A percentile compares a stretch with the other conserved stretches of the same genome.
Evolutionary conservation across 495 filamentous ascomycete genomes (phyloP).

Genomic region (Aspergillus ellipticus): DNA sequence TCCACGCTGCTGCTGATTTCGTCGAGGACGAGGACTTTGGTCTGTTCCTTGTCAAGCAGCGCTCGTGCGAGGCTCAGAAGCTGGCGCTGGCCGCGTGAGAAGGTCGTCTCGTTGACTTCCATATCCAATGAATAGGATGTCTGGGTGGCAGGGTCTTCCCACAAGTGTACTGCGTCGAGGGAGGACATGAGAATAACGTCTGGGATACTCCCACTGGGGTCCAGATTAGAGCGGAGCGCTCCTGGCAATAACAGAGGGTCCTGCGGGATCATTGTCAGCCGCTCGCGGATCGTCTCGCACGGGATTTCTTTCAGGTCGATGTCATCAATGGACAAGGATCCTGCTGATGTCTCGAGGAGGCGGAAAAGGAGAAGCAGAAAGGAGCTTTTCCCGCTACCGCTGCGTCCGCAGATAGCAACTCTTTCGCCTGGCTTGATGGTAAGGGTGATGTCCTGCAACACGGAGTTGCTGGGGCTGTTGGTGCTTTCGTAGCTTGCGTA

Average conservation of each 20-base stretch:
- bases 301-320: background rate
- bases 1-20: background rate
- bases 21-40: background rate
- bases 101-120: background rate
- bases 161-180: background rate
- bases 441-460: background rate
- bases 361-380: background rate
- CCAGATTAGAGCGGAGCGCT: background rate
- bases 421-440: background rate
- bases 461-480: background rate
- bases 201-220: background rate
- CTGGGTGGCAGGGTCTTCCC: background rate
- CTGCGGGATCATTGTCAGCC: background rate
- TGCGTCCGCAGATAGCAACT: background rate
- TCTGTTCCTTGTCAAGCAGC: background rate
- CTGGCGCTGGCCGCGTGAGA: background rate
- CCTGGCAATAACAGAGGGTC: background rate
- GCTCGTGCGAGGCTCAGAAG: background rate
- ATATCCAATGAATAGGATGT: background rate
- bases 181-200: background rate
- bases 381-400: background rate
- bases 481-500: background rate
- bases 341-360: background rate
- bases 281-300: background rate
- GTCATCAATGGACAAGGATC: background rate